Evolutionary conservation across 164 flowering plant species (phyloP), one percentile per base, ranked within the genome.

Genomic region (Santalum album): DNA sequence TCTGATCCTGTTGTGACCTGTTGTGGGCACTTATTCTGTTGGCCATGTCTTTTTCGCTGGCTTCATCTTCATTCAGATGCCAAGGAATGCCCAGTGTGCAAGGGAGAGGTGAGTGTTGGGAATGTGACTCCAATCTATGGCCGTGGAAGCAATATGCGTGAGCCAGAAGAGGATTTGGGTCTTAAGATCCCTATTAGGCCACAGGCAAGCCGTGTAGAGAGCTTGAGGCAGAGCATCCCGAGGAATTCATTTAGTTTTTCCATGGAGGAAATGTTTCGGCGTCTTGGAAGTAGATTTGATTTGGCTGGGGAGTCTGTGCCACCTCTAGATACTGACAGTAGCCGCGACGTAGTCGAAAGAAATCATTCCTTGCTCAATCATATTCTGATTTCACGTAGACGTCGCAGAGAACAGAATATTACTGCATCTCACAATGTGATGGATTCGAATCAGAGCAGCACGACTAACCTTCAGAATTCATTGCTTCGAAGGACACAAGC

Each of bases 61-160:
- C 65, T 83, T 20, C 77, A 79, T 65, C 38, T 72, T 45, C 81
- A 79, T 63, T 78, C 88, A 0, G 80, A 76, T 58, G 76, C 81
- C 4, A 78, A 75, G 54, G 88, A 83, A 54, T 86, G 95, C 53
- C 90, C 90, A 0, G 85, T 83, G 0, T 86, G 95, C 57, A 86
- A 83, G 54, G 90, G 88, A 22, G 87, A 84, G 59, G 83, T 84
- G 29, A 69, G 78, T 0, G 35, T 51, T 1, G 82, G 76, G 57
- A 82, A 60, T 57, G 69, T 81, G 25, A 81, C 81, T 17, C 90
- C 95, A 7, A 80, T 83, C 50, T 81, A 81, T 62, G 95, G 90
- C 20, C 80, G 86, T 53, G 87, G 90, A 20, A 65, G 64, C 39
- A 44, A 25, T 43, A 49, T 16, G 21, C 70, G 54, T 9, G 75